Conservation (phyloP, 306 rosid species). For the Alnus glutinosa region DNA sequence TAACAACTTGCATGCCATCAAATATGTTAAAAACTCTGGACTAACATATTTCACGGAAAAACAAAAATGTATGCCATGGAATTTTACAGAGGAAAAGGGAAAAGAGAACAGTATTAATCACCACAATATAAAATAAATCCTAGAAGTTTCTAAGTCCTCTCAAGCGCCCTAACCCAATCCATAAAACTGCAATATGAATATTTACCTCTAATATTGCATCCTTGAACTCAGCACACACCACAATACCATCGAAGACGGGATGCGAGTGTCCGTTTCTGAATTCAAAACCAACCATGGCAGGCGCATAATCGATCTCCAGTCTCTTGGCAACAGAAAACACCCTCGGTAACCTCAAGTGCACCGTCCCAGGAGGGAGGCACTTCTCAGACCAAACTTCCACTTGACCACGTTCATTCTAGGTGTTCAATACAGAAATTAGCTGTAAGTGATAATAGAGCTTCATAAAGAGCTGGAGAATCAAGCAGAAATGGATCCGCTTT, state of each 20-base stretch:
- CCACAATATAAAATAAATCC: neutral
- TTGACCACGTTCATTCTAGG: conserved; percentile 82
- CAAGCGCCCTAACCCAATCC: neutral
- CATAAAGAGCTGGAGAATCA: conserved; percentile 15
- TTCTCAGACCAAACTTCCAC: conserved; percentile 98
- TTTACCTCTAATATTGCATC: conserved; percentile 76
- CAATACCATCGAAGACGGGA: conserved; percentile 90
- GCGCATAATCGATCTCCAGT: conserved; percentile 89
- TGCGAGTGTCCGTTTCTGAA: conserved; percentile 76
- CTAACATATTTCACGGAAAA: neutral
- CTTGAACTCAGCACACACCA: conserved; percentile 88
- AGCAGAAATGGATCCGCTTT: conserved; percentile 7
- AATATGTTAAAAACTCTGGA: neutral
- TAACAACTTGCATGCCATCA: neutral
- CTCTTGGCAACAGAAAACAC: conserved; percentile 73
- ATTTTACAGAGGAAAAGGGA: neutral
- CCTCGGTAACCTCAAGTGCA: conserved; percentile 76
- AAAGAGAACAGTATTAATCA: neutral
- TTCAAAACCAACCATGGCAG: conserved; percentile 97
- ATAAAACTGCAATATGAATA: neutral
- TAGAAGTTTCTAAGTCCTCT: neutral
- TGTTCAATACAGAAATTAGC: conserved; percentile 29
- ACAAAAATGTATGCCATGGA: neutral
- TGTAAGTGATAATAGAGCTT: conserved; percentile 31
- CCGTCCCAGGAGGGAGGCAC: conserved; percentile 95